These are phyloP conservation scores for Hypoxylon crocopeplum DNA, from an alignment of 495 filamentous ascomycete genomes.

Conservation along the genomic window DNA sequence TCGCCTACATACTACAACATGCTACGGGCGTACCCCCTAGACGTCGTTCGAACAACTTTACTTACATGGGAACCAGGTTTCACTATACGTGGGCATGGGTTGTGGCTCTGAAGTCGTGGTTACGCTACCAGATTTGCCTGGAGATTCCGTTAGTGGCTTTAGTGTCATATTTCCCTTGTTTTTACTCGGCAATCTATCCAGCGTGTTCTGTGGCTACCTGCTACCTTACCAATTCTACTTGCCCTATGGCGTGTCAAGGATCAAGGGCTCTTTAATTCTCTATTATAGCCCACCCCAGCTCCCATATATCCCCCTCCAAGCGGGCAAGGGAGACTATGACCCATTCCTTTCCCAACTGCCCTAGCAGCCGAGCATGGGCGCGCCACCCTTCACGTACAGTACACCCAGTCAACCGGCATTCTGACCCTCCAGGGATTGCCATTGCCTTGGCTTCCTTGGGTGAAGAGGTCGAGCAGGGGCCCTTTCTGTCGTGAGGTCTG, in stretches of 20 bases:
- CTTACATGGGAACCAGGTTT: conserved; percentile 31
- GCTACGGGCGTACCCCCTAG: not conserved
- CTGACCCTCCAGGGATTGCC: conserved; percentile 45
- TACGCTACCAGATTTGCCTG: conserved; percentile 31
- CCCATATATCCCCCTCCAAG: conserved; percentile 50
- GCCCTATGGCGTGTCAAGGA: conserved; percentile 54
- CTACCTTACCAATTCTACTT: conserved; percentile 42
- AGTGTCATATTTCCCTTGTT: conserved; percentile 37
- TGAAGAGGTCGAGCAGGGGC: conserved; percentile 43
- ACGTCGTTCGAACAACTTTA: conserved; percentile 20
- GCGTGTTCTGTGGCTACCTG: conserved; percentile 38
- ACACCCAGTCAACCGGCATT: conserved; percentile 42
- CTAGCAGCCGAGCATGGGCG: conserved; percentile 42
- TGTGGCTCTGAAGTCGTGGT: conserved; percentile 16
- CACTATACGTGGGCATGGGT: conserved; percentile 10
- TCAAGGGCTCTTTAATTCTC: conserved; percentile 46
- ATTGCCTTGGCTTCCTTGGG: conserved; percentile 40
- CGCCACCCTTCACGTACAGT: conserved; percentile 38
- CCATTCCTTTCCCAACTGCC: conserved; percentile 39
- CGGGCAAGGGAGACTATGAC: conserved; percentile 40
- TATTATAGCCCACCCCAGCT: conserved; percentile 55
- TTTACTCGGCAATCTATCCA: conserved; percentile 46
- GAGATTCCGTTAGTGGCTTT: conserved; percentile 30
- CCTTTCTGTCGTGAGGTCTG: conserved; percentile 39
- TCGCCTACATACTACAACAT: not conserved